Evolutionary conservation across 371 early-diverging fungal species (phyloP).

Genomic region (Circinella umbellata): DNA sequence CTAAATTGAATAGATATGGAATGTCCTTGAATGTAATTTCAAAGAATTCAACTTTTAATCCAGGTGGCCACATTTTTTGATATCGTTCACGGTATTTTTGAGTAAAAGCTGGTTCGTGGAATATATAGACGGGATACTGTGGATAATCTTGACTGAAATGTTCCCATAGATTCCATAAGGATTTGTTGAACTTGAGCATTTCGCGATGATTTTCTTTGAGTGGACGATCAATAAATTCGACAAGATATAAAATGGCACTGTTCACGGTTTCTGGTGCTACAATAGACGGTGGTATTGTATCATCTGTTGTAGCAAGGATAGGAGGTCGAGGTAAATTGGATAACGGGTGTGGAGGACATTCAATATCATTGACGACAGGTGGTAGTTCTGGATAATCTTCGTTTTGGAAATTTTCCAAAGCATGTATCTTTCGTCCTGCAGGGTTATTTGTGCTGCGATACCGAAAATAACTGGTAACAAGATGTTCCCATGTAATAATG

Average conservation of each 20-base stretch:
- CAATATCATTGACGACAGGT: neutral
- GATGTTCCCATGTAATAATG: neutral
- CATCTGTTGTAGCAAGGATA: slow-evolving; percentile 12
- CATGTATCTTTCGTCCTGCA: neutral
- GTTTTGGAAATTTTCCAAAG: slow-evolving; percentile 1
- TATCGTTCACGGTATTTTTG: slow-evolving; percentile 17
- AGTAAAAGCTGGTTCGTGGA: slow-evolving; percentile 23
- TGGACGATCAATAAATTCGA: slow-evolving; percentile 26
- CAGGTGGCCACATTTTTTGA: slow-evolving; percentile 21
- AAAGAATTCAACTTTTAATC: slow-evolving; percentile 16
- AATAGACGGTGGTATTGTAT: neutral
- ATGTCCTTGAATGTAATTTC: slow-evolving; percentile 10
- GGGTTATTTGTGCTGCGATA: neutral
- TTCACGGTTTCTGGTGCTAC: slow-evolving; percentile 13
- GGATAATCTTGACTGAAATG: slow-evolving; percentile 23
- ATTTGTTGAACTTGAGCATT: slow-evolving; percentile 24
- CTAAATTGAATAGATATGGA: slow-evolving; percentile 17
- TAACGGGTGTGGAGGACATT: slow-evolving; percentile 19
- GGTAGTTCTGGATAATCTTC: slow-evolving; percentile 18
- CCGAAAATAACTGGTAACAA: neutral
- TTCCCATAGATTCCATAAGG: slow-evolving; percentile 22
- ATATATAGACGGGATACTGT: slow-evolving; percentile 21
- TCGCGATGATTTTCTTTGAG: slow-evolving; percentile 22
- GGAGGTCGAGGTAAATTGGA: slow-evolving; percentile 3
- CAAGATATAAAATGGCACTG: slow-evolving; percentile 23